Conservation (phyloP, 75 land plant genomes). For the Pseudotsuga menziesii region DNA sequence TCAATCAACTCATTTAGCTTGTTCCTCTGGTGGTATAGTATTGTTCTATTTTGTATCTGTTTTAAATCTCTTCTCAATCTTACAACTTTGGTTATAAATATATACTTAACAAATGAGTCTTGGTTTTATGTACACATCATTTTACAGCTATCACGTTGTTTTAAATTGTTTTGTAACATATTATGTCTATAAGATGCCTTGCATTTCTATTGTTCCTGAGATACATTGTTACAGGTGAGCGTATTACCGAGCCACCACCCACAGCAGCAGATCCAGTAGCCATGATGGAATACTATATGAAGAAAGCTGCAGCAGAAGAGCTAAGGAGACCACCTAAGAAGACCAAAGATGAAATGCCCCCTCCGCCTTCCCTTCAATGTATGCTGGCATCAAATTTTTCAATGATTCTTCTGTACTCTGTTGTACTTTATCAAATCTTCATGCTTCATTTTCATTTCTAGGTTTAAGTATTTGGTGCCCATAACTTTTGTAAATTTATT, state of each 20-base stretch:
- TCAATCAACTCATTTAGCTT: not conserved
- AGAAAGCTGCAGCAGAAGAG: slow-evolving; percentile 98
- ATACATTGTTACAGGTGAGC: slow-evolving; percentile 24
- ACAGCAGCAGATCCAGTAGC: slow-evolving; percentile 77
- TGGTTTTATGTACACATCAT: not conserved
- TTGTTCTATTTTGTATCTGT: not conserved
- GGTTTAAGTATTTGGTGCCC: too few species aligned
- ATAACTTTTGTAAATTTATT: too few species aligned
- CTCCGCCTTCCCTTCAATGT: slow-evolving; percentile 85
- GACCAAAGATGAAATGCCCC: slow-evolving; percentile 97
- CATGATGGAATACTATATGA: slow-evolving; percentile 99
- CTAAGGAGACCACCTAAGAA: slow-evolving; percentile 58
- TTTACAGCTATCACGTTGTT: not conserved
- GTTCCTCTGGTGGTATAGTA: slow-evolving; percentile 9
- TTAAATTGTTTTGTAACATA: too few species aligned
- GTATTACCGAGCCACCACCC: slow-evolving; percentile 29
- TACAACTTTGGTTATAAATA: not conserved
- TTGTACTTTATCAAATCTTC: not conserved
- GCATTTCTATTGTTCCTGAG: too few species aligned
- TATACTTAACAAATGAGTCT: not conserved
- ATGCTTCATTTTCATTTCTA: too few species aligned
- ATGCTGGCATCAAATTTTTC: not conserved
- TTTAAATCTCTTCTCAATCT: not conserved
- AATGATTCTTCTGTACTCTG: not conserved
- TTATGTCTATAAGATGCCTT: too few species aligned